Conservation (phyloP, 768 basidiomycete species). For the Trametes cubensis region DNA sequence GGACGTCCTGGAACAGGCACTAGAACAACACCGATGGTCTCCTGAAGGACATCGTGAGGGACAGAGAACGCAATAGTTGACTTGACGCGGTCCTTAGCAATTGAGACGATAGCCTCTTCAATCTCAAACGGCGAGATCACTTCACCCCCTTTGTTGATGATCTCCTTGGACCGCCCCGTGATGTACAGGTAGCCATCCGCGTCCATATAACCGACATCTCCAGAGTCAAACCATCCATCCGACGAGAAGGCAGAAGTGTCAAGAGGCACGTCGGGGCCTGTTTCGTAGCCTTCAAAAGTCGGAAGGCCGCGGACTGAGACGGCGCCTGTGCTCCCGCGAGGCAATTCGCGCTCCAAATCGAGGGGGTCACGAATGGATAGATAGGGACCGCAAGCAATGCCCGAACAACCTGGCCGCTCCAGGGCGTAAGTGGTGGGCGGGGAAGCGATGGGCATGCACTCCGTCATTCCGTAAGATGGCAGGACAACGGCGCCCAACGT, state of each 20-base stretch:
- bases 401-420: constrained; percentile 53
- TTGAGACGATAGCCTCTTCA: constrained; percentile 54
- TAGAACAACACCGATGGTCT: constrained; percentile 49
- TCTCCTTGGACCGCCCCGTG: constrained; percentile 63
- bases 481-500: constrained; percentile 55
- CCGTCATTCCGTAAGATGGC: constrained; percentile 63
- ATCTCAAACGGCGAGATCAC: constrained; percentile 65
- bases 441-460: constrained; percentile 56
- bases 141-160: constrained; percentile 63
- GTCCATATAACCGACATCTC: constrained; percentile 53
- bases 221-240: constrained; percentile 58
- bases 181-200: constrained; percentile 51
- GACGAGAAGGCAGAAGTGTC: constrained; percentile 52
- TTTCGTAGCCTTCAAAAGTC: constrained; percentile 55
- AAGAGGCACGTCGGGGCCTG: constrained; percentile 44
- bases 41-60: constrained; percentile 51
- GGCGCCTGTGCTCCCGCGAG: constrained; percentile 48
- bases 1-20: constrained; percentile 41
- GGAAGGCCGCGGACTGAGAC: constrained; percentile 59
- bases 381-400: constrained; percentile 51
- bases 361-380: constrained; percentile 46
- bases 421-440: constrained; percentile 47
- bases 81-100: constrained; percentile 47
- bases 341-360: constrained; percentile 42
- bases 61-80: constrained; percentile 47